Percentiles rank a stretch among this genome's conserved stretches.
Evolutionary conservation across 1,139 yeast species (phyloP).

Genomic region (Starmera stellimalicola): DNA sequence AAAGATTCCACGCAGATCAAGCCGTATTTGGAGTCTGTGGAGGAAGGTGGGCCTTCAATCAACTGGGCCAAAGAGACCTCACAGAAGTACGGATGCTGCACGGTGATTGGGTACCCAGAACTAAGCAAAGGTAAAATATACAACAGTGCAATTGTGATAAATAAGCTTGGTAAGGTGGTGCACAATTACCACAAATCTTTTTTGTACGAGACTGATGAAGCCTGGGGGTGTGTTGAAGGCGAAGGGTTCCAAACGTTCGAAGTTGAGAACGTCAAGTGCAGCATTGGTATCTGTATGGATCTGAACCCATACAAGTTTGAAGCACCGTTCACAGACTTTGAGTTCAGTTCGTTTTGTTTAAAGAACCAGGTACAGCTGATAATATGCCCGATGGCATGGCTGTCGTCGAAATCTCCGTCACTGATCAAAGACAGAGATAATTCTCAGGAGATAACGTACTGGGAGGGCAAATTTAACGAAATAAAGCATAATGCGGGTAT

Average conservation of each 20-base stretch:
- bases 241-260: constrained; percentile 30
- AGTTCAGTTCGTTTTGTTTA: constrained; percentile 52
- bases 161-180: constrained; percentile 47
- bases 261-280: constrained; percentile 26
- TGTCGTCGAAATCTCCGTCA: constrained; percentile 45
- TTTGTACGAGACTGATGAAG: constrained; percentile 69
- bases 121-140: constrained; percentile 30
- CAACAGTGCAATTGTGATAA: constrained; percentile 65
- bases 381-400: constrained; percentile 86
- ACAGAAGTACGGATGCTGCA: constrained; percentile 44
- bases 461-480: constrained; percentile 7
- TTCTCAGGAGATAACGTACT: constrained; percentile 11
- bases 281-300: constrained; percentile 94
- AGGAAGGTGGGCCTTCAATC: constrained; percentile 35
- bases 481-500: constrained; percentile 2
- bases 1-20: constrained; percentile 37
- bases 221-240: constrained; percentile 73
- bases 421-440: constrained; percentile 9
- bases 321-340: constrained; percentile 69
- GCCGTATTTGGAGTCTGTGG: constrained; percentile 46
- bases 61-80: constrained; percentile 53
- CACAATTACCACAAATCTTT: constrained; percentile 73
- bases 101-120: constrained; percentile 83
- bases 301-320: constrained; percentile 77
- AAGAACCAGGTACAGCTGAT: constrained; percentile 43